Percentiles rank a stretch among this genome's conserved stretches.
Evolutionary conservation across 2,329 filamentous ascomycete genomes (phyloP).

Genomic region (Zopfia rhizophila): DNA sequence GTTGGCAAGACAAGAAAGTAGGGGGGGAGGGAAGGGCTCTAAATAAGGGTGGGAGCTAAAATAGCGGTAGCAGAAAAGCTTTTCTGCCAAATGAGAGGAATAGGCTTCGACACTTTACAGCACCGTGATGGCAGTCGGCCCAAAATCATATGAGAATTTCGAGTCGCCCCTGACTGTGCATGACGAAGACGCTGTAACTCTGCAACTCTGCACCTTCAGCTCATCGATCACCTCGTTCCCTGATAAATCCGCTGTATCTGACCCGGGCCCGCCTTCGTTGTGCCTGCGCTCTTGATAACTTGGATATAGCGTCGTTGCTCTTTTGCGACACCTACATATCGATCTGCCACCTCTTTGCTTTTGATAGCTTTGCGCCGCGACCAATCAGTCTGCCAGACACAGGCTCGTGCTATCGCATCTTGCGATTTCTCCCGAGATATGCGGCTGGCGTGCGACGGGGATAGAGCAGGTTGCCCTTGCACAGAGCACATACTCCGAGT

Average conservation of each 20-base stretch:
- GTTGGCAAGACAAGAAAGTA: constrained; percentile 24
- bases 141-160: constrained; percentile 9
- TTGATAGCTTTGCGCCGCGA: constrained; percentile 21
- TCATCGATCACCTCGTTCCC: not conserved
- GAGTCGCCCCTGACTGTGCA: too few species aligned
- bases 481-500: too few species aligned
- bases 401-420: constrained; percentile 26
- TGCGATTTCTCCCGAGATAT: constrained; percentile 32
- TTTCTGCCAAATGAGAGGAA: constrained; percentile 35
- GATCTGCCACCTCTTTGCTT: constrained; percentile 13
- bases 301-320: constrained; percentile 6
- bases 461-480: constrained; percentile 23
- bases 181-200: too few species aligned
- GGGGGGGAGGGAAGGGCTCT: constrained; percentile 19
- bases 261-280: not conserved
- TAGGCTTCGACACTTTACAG: constrained; percentile 25
- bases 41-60: constrained; percentile 46
- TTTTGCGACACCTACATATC: constrained; percentile 24
- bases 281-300: not conserved
- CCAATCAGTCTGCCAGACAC: constrained; percentile 35
- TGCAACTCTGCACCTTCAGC: too few species aligned
- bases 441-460: constrained; percentile 34
- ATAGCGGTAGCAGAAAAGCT: constrained; percentile 38
- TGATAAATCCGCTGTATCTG: constrained; percentile 4
- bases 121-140: constrained; percentile 2